Evolutionary conservation across 2,329 filamentous ascomycete species (phyloP), one percentile per base, ranked within the genome.

Genomic region (Oidium heveae): DNA sequence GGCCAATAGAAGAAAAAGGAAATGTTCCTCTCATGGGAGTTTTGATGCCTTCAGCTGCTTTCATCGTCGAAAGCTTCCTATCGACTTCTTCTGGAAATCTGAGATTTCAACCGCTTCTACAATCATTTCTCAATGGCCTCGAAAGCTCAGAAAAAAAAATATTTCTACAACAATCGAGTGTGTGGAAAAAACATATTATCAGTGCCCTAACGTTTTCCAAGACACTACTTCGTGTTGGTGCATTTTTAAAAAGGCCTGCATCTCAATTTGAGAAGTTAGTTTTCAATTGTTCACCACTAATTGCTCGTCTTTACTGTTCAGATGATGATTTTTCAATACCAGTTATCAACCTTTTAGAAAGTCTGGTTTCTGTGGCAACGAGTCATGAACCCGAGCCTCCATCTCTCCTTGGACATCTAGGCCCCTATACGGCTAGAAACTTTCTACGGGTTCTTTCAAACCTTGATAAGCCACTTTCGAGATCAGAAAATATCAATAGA

Each of bases 361-460:
- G 80, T 12, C 68, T 94, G 18, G 79, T 94, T 32, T 72, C 80
- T 46, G 80, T 76, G 59, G 81, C 83, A 24, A 77, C 80, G 24
- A 77, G 77, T 57, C 70, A 73, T 16, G 69, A 74, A 33, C 74
- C 73, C n/a, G 87, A 95, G 60, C 86, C 88, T 0, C 85, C 86
- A n/a, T 95, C 89, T 7, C 73, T 98, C n/a, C 76, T 98, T 22
- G 88, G 88, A 34, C 86, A 94, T 63, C 72, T 98, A 7, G 87
- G 87, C 1, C 75, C 86, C 10, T 79, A 86, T 55, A 80, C 86
- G 9, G 85, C 88, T 12, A 86, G 85, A 61, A 82, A 84, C 41
- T 94, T 98, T 64, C 71, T 98, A 24, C 77, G 82, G 57, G 72
- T 91, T 6, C 70, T 96, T 7, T 80, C 84, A 4, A 76, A 79